Percentiles rank a stretch among this genome's conserved stretches.
Evolutionary conservation across 176 grass and related monocot species (phyloP).

Genomic region (Aechmea fasciata): DNA sequence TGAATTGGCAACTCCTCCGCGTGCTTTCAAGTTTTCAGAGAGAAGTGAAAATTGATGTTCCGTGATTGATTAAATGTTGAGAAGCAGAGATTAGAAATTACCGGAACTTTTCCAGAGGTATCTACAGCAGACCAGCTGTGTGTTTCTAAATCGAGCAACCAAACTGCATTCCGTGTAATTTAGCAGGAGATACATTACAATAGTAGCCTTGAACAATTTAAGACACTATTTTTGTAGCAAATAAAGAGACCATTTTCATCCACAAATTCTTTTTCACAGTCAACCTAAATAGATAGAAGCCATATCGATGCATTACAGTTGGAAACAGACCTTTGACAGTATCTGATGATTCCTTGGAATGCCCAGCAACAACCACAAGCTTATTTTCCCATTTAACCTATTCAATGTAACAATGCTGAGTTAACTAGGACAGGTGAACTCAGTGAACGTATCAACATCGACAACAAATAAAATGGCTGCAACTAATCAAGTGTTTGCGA

Average conservation of each 20-base stretch:
- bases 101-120: constrained; percentile 72
- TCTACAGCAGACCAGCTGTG: constrained; percentile 50
- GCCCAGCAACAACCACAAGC: constrained; percentile 67
- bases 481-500: background rate
- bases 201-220: background rate
- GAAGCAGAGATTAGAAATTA: constrained; percentile 35
- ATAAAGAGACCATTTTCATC: background rate
- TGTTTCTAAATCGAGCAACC: constrained; percentile 68
- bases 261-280: too few species aligned
- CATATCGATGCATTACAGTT: background rate
- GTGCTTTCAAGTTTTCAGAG: too few species aligned
- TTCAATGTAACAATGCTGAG: constrained; percentile 5
- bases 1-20: too few species aligned
- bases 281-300: too few species aligned
- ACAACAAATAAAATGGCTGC: too few species aligned
- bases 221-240: background rate
- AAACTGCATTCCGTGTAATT: constrained; percentile 54
- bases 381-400: constrained; percentile 82
- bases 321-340: constrained; percentile 55
- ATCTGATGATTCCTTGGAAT: constrained; percentile 51
- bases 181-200: background rate
- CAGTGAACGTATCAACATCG: background rate
- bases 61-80: background rate
- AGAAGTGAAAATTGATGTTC: background rate
- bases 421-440: background rate